These are phyloP conservation scores for Tricholoma matsutake DNA, from an alignment of 768 basidiomycete genomes.

Conservation along the genomic window DNA sequence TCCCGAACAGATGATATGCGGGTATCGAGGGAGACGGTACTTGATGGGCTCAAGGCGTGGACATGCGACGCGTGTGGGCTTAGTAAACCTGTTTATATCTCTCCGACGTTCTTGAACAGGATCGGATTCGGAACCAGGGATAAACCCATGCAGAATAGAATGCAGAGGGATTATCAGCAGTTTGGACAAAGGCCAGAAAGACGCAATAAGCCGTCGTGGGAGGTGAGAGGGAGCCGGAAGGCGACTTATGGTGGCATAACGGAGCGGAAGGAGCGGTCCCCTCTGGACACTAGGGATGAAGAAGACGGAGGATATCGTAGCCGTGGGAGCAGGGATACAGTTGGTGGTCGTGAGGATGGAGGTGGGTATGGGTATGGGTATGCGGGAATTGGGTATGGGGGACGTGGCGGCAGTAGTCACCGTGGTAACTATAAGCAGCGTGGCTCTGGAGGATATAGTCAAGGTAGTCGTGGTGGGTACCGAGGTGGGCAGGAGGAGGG, in stretches of 20 bases:
- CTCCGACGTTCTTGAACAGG: conserved; percentile 39
- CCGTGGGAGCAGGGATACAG: not conserved
- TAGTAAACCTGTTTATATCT: conserved; percentile 47
- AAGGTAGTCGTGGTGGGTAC: not conserved
- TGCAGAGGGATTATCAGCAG: not conserved
- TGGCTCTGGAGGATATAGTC: not conserved
- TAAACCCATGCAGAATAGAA: not conserved
- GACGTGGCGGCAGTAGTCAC: not conserved
- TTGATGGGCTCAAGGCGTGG: conserved; percentile 64
- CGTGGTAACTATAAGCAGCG: not conserved
- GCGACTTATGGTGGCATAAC: too few relatives aligned
- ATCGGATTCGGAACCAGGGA: not conserved
- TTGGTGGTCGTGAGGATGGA: not conserved
- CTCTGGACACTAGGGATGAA: too few relatives aligned
- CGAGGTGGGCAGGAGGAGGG: not conserved
- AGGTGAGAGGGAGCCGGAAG: not conserved
- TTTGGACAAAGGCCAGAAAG: not conserved
- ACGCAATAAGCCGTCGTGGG: not conserved
- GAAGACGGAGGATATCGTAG: not conserved
- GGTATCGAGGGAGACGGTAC: conserved; percentile 37
- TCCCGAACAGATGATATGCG: conserved; percentile 48
- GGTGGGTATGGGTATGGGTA: not conserved
- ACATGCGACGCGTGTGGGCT: conserved; percentile 53
- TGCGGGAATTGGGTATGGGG: not conserved
- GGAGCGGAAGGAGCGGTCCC: too few relatives aligned